A percentile compares a stretch with the other conserved stretches of the same genome.
Evolutionary conservation across 140 eudicot species (phyloP).

Genomic region (Cichorium intybus): DNA sequence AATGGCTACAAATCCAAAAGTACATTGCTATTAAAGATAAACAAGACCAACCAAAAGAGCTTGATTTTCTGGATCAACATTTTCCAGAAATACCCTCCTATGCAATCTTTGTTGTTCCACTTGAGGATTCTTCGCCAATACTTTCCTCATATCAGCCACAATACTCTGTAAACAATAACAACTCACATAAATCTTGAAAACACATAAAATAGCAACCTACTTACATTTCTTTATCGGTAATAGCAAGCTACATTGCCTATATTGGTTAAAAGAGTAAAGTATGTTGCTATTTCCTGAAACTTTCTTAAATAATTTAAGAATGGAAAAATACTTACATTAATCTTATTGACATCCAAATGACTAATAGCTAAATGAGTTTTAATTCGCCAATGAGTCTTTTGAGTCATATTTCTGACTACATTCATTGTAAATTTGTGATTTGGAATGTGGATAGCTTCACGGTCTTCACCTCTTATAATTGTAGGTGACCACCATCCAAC

Average conservation of each 20-base stretch:
- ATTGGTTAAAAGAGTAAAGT: too few relatives aligned
- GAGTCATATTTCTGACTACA: constrained; percentile 88
- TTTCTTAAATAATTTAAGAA: too few relatives aligned
- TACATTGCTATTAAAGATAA: background rate
- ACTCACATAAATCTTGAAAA: too few relatives aligned
- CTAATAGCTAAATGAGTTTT: constrained; percentile 92
- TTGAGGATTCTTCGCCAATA: constrained; percentile 94
- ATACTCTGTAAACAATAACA: constrained; percentile 49
- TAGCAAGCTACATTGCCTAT: too few relatives aligned
- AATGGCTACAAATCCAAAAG: background rate
- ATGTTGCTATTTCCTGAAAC: too few relatives aligned
- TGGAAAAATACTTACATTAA: constrained; percentile 71
- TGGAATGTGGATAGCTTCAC: constrained; percentile 98
- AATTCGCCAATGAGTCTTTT: constrained; percentile 98
- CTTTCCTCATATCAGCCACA: constrained; percentile 98
- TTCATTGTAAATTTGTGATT: constrained; percentile 90
- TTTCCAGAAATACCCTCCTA: constrained; percentile 89
- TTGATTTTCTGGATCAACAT: constrained; percentile 84
- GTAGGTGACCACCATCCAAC: constrained; percentile 99
- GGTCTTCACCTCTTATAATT: constrained; percentile 89
- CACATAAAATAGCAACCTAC: too few relatives aligned
- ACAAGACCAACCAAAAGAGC: constrained; percentile 65
- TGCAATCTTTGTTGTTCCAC: constrained; percentile 95
- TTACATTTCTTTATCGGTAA: too few relatives aligned
- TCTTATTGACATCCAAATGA: constrained; percentile 85